Percentiles rank a stretch among this genome's conserved stretches.
Evolutionary conservation across 139 green algal genomes (phyloP).

Genomic region (Chlorokybus atmophyticus): DNA sequence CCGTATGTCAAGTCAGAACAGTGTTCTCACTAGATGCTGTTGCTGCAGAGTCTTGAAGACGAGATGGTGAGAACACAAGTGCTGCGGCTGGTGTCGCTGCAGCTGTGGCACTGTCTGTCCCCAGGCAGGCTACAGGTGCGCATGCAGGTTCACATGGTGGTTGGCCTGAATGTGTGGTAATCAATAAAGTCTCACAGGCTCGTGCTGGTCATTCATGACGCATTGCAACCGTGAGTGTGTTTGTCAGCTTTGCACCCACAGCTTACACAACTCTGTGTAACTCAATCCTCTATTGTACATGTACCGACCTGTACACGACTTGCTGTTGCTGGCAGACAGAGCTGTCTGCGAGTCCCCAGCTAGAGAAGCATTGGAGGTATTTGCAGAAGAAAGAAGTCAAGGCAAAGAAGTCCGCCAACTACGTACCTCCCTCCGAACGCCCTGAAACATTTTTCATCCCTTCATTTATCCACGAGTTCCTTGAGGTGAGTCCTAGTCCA

Average conservation of each 20-base stretch:
- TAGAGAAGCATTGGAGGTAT: slow-evolving; percentile 74
- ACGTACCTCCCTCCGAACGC: slow-evolving; percentile 35
- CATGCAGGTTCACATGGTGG: too few relatives aligned
- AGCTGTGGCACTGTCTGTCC: slow-evolving; percentile 72
- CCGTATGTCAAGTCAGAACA: neutral
- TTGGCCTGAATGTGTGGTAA: too few relatives aligned
- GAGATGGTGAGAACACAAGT: slow-evolving; percentile 54
- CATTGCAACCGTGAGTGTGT: too few relatives aligned
- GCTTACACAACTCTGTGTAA: too few relatives aligned
- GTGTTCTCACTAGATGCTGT: neutral
- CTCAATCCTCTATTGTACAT: too few relatives aligned
- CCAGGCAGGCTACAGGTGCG: slow-evolving; percentile 58
- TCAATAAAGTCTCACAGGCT: too few relatives aligned
- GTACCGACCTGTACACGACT: too few relatives aligned
- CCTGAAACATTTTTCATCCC: slow-evolving; percentile 64
- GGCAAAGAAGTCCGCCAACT: too few relatives aligned
- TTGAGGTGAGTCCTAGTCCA: slow-evolving; percentile 32
- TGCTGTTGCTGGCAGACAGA: too few relatives aligned
- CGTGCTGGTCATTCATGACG: too few relatives aligned
- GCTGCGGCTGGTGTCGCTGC: slow-evolving; percentile 67
- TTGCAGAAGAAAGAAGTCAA: slow-evolving; percentile 70
- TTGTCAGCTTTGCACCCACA: too few relatives aligned
- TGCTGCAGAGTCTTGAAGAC: slow-evolving; percentile 54
- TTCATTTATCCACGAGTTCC: slow-evolving; percentile 52
- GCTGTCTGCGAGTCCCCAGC: slow-evolving; percentile 48